These are phyloP conservation scores for Sarocladium brachiariae DNA, from an alignment of 2,329 filamentous ascomycete genomes.

Conservation along the genomic window DNA sequence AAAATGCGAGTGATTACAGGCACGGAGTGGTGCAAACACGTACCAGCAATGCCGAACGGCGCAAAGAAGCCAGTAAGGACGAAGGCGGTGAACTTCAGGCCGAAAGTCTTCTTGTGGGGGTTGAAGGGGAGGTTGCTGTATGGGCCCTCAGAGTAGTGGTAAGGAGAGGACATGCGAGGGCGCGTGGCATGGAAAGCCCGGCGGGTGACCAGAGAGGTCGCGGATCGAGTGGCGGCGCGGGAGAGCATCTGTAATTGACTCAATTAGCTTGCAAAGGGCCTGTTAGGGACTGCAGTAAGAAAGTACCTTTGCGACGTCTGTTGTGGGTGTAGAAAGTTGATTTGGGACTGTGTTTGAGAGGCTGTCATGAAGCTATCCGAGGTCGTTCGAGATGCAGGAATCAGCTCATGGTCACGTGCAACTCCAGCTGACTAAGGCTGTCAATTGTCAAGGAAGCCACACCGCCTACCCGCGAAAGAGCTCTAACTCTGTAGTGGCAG, in stretches of 20 bases:
- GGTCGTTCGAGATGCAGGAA: constrained; percentile 13
- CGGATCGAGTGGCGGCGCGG: constrained; percentile 58
- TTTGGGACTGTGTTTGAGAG: constrained; percentile 20
- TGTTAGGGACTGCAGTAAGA: background rate
- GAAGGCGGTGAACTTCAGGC: constrained; percentile 74
- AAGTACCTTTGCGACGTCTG: constrained; percentile 16
- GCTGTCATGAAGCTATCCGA: constrained; percentile 22
- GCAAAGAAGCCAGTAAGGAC: constrained; percentile 47
- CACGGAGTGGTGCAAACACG: constrained; percentile 32
- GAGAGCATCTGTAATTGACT: constrained; percentile 66
- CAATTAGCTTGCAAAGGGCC: constrained; percentile 31
- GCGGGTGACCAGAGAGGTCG: constrained; percentile 68
- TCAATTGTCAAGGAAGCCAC: background rate
- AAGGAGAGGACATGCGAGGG: constrained; percentile 77
- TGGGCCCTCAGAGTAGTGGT: constrained; percentile 97
- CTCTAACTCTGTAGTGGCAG: constrained; percentile 1
- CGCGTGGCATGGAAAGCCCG: constrained; percentile 93
- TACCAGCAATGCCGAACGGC: constrained; percentile 58
- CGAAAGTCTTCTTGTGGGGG: constrained; percentile 82
- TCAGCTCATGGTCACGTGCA: constrained; percentile 8
- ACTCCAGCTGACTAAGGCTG: background rate
- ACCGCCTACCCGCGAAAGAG: background rate
- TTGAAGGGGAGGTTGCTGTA: constrained; percentile 97
- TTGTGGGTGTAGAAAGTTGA: constrained; percentile 14
- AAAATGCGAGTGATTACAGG: background rate